Evolutionary conservation across 1,139 yeast species (phyloP), one percentile per base, ranked within the genome.

Genomic region (Sugiyamaella neomexicana): DNA sequence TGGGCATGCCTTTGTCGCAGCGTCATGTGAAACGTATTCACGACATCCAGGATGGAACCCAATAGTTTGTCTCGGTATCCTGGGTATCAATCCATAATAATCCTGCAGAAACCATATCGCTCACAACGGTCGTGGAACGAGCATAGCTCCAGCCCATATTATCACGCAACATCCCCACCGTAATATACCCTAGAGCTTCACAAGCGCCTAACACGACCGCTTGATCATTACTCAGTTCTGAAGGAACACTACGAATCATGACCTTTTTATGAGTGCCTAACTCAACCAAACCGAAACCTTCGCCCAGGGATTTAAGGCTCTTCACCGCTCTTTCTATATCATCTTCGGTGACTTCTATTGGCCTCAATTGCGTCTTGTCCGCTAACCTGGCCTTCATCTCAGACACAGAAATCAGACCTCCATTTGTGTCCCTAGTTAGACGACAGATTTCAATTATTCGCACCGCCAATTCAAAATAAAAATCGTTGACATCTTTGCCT

Each of bases 21-120:
- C n/a, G n/a, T n/a, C n/a, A n/a, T n/a, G n/a, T n/a, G n/a, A n/a
- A n/a, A 20, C 5, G 25, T 29, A 20, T 20, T 29, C 10, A 47
- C 8, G 51, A 47, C 38, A 78, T 76, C 80, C 80, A 77, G 9
- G 80, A 71, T 34, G 85, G 80, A 38, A 77, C 75, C 96, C 96
- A 89, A 65, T 79, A 89, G 61, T 76, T 79, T 29, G 70, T 69
- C 59, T 82, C 89, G 0, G 72, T 72, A 9, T 79, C 82, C 62
- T 81, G 87, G 2, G 70, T 69, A 65, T 90, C 98, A 1, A 89
- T 74, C 98, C 98, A 90, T 25, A 90, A 72, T 49, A 89, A 75
- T 9, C 97, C 97, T 50, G 79, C 80, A 65, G 86, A 77, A 2
- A 89, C 85, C 89, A 90, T 84, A 56, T 87, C 95, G 47, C 86